Base-by-base conservation (phyloP, 192 early-diverging fungal genomes). In the Podila clonocystis region DNA sequence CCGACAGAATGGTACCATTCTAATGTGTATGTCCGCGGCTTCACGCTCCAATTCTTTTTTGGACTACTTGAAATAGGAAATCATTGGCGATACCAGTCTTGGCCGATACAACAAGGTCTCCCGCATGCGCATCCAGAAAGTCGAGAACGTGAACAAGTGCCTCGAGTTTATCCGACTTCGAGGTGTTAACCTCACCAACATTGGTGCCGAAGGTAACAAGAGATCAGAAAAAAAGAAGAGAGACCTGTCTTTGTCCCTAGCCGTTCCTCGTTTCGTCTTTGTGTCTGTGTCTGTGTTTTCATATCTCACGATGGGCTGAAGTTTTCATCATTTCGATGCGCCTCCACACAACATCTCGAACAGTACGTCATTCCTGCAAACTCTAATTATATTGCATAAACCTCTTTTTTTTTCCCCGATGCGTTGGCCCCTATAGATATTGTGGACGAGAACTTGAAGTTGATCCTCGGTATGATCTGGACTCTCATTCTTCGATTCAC, bases 381-480 rank as follows among this genome's bases (percentile, higher is more conserved):
- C 15, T 29, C 28, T 69, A 28, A 60, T 60, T 22, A 45, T 45
- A 17, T 17, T 38, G 33, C 59, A 67, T 58, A 52, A 13, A 24
- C 22, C 45, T 29, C 45, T 24, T 58, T 58, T 57, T 57, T 63
- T 72, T 58, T 34, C 1, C 50, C 6, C 26, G 24, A 41, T 13
- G 38, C 13, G 38, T 1, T 41, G 38, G 11, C 38, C 38, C 38
- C 8, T 45, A 2, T 66, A 89, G 97, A 99, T 88, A 98, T 99
- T 79, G 96, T 97, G 24, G 96, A 98, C 80, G 83, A 87, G 9
- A 98, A 97, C 85, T 68, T 83, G 38, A 99, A 98, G 87, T 89
- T 99, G 72, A 93, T 96, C 66, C 85, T 99, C 17, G 97, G 97
- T 19, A 91, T 99, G 90, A 94, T 99, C 68, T 99, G 97, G 97